These are phyloP conservation scores for Coprinellus micaceus DNA, from an alignment of 768 basidiomycete species.

Conservation along the genomic window DNA sequence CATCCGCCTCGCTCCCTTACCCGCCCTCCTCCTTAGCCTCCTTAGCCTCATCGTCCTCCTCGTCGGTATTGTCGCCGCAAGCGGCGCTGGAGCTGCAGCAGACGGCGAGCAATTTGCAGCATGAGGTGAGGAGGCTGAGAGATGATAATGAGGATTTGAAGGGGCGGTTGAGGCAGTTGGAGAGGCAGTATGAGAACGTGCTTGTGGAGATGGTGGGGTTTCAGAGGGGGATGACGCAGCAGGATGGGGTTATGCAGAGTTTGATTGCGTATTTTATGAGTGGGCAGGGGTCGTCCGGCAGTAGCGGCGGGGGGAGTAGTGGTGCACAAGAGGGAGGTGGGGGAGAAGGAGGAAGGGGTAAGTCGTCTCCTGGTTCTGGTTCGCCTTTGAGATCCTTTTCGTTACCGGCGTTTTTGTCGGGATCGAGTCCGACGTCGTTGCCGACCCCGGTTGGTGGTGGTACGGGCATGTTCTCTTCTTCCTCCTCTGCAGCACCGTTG, in stretches of 20 bases:
- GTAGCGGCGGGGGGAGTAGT: too few relatives aligned
- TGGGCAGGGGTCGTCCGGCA: too few relatives aligned
- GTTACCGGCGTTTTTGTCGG: neutral
- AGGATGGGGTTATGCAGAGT: constrained; percentile 80
- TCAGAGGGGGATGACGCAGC: constrained; percentile 56
- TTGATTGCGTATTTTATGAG: constrained; percentile 79
- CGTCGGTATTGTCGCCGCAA: too few relatives aligned
- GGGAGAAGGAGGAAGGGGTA: too few relatives aligned
- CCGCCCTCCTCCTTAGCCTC: constrained; percentile 21
- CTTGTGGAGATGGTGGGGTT: constrained; percentile 36
- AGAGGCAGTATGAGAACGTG: constrained; percentile 36
- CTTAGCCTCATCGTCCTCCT: constrained; percentile 19
- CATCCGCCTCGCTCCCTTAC: constrained; percentile 17
- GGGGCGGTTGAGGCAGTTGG: constrained; percentile 32
- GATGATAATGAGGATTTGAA: constrained; percentile 32
- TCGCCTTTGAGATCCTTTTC: constrained; percentile 2
- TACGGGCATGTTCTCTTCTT: neutral
- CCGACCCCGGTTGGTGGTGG: too few relatives aligned
- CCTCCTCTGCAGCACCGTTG: neutral
- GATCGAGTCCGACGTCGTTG: neutral
- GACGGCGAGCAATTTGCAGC: too few relatives aligned
- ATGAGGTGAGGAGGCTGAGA: constrained; percentile 27
- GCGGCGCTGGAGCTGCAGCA: too few relatives aligned
- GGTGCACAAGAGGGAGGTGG: too few relatives aligned
- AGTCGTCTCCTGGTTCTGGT: constrained; percentile 19